These are phyloP conservation scores for Eimeria maxima DNA, from an alignment of 169 alveolate genomes.

Conservation along the genomic window DNA sequence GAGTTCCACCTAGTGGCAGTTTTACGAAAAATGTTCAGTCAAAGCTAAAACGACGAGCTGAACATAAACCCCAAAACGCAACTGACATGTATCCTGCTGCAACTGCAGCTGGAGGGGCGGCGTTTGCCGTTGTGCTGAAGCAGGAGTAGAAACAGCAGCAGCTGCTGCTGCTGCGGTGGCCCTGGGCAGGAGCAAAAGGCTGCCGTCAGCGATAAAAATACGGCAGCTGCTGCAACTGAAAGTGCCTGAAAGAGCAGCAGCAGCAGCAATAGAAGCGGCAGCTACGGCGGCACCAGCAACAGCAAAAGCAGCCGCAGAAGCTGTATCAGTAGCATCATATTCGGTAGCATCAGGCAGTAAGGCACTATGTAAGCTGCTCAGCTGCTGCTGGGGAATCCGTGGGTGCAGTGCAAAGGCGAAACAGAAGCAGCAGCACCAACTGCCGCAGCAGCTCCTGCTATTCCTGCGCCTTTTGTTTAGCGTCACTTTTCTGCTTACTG, in stretches of 20 bases:
- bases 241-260: neutral
- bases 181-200: neutral
- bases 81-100: neutral
- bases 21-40: neutral
- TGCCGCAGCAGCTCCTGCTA: neutral
- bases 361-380: neutral
- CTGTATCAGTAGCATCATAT: neutral
- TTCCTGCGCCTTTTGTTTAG: neutral
- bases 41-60: neutral
- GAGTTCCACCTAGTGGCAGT: neutral
- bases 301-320: neutral
- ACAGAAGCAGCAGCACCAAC: neutral
- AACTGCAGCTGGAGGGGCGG: neutral
- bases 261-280: neutral
- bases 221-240: neutral
- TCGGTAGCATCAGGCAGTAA: neutral
- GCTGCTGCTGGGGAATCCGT: no score
- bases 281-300: neutral
- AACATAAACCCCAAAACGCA: neutral
- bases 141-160: neutral
- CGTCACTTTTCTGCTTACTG: neutral
- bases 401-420: neutral
- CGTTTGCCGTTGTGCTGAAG: neutral
- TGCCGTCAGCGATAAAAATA: neutral
- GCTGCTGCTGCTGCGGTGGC: constrained; percentile 35